A percentile compares a stretch with the other conserved stretches of the same genome.
These are phyloP conservation scores for Pterocarpus macrocarpus DNA, from an alignment of 306 rosid species.

Conservation along the genomic window DNA sequence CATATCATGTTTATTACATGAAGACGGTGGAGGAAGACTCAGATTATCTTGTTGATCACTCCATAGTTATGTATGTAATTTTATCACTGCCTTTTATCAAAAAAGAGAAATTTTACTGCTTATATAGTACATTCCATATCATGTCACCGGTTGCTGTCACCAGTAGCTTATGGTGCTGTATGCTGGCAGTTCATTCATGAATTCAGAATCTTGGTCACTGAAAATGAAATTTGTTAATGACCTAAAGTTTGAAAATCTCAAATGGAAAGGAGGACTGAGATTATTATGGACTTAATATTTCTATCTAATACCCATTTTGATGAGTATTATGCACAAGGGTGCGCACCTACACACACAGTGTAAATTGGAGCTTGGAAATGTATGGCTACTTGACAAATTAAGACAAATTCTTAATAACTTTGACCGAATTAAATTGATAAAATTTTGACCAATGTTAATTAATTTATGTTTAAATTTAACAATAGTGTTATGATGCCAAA, in stretches of 20 bases:
- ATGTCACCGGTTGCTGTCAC: constrained; percentile 7
- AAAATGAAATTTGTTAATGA: constrained; percentile 24
- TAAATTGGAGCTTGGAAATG: constrained; percentile 16
- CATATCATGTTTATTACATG: constrained; percentile 96
- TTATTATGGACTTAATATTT: constrained; percentile 1
- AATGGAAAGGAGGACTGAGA: not conserved
- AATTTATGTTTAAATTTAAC: not conserved
- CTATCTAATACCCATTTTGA: not conserved
- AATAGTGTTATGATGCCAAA: not conserved
- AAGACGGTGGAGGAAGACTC: constrained; percentile 90
- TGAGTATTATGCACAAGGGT: not conserved
- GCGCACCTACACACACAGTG: not conserved
- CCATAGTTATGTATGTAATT: constrained; percentile 85
- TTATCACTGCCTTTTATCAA: constrained; percentile 16
- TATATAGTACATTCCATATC: constrained; percentile 14
- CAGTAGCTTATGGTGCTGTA: not conserved
- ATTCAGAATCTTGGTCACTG: constrained; percentile 23
- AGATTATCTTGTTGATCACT: constrained; percentile 96
- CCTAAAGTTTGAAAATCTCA: constrained; percentile 4
- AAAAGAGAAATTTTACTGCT: not conserved
- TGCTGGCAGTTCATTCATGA: not conserved
- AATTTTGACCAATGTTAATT: constrained; percentile 5
- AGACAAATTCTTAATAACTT: not conserved
- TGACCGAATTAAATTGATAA: not conserved
- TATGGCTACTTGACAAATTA: not conserved